These are phyloP conservation scores for Neolentinus lepideus DNA, from an alignment of 1,284 basidiomycete genomes.

Conservation along the genomic window DNA sequence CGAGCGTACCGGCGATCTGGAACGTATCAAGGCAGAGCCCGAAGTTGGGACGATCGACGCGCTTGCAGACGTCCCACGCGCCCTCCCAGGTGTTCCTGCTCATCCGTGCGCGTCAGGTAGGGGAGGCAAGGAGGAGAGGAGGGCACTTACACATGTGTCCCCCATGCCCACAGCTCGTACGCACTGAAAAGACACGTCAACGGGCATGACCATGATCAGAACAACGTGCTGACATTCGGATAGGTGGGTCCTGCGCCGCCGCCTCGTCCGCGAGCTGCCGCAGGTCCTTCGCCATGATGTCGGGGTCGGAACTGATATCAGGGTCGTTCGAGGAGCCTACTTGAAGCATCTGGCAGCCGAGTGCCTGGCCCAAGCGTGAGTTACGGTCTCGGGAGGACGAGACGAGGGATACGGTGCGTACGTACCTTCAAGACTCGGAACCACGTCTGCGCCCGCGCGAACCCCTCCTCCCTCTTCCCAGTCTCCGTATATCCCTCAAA, in stretches of 20 bases:
- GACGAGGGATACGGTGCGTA: background rate
- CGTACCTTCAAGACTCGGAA: slow-evolving; percentile 21
- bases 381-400: background rate
- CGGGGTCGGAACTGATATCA: slow-evolving; percentile 16
- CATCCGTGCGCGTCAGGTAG: background rate
- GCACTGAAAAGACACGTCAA: slow-evolving; percentile 6
- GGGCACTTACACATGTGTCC: slow-evolving; percentile 10
- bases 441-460: slow-evolving; percentile 19
- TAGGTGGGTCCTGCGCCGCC: slow-evolving; percentile 20
- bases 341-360: slow-evolving; percentile 20
- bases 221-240: slow-evolving; percentile 17
- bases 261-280: slow-evolving; percentile 21
- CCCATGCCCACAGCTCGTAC: slow-evolving; percentile 28
- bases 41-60: slow-evolving; percentile 23
- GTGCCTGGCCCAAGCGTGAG: slow-evolving; percentile 11
- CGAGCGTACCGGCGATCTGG: slow-evolving; percentile 17
- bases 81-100: slow-evolving; percentile 23
- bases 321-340: slow-evolving; percentile 22
- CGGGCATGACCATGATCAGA: background rate
- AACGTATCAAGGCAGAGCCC: slow-evolving; percentile 26
- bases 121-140: no score
- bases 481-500: slow-evolving; percentile 20
- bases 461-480: slow-evolving; percentile 11
- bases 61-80: slow-evolving; percentile 25
- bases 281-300: slow-evolving; percentile 22